Evolutionary conservation across 2,329 filamentous ascomycete species (phyloP), one percentile per base, ranked within the genome.

Genomic region (Neopestalotiopsis clavispora): DNA sequence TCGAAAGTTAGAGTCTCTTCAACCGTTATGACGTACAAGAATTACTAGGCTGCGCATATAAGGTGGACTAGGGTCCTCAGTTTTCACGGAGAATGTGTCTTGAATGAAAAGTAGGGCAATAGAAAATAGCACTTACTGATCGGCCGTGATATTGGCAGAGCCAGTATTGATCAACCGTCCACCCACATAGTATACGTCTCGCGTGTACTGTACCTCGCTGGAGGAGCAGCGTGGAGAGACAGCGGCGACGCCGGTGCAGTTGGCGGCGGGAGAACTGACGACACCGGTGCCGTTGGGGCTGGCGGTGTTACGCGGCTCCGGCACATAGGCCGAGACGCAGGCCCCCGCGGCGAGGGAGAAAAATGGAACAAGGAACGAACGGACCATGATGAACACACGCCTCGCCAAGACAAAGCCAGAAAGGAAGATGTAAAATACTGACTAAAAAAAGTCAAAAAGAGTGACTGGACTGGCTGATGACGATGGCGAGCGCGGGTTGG

Each of bases 141-240:
- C 71, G 14, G 72, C 70, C 64, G 73, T 70, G 66, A 74, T 69
- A 71, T 72, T 72, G 52, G 75, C 70, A 40, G 69, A 69, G 67
- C 73, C 68, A 28, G 74, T 67, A 38, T 72, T 65, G 14, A 72
- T 71, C 67, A 74, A 74, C 34, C 73, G 70, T 17, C 77, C 77
- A 42, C 77, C 77, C 52, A 77, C 75, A 67, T 78, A 78, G 69
- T 78, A 73, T 58, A 76, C 71, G 60, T 78, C 73, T 42, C 76
- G 74, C 20, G 34, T 49, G 66, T 70, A 70, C 34, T 17, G 12
- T 9, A 67, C 52, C 49, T 70, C 69, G n/a, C 64, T 61, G 9
- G 66, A 62, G 20, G 23, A 38, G 66, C 69, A 70, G 42, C 56
- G 23, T 17, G 69, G 69, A 30, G 60, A 68, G 62, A 70, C 45